Evolutionary conservation across 345 rosid species (phyloP).

Genomic region (Lagerstroemia speciosa): DNA sequence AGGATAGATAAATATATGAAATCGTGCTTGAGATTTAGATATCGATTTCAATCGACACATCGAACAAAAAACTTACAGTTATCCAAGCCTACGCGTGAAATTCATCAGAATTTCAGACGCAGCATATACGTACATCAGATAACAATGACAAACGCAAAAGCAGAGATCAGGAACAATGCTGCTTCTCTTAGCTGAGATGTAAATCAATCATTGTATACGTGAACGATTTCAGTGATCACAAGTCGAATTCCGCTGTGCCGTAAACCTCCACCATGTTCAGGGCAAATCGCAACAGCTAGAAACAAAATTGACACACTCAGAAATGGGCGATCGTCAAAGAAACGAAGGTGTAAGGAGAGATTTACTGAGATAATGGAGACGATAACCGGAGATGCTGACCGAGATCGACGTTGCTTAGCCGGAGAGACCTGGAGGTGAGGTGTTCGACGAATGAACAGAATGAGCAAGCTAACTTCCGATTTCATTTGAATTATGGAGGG

Average conservation of each 20-base stretch:
- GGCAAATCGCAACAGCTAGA: not conserved
- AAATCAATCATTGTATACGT: not conserved
- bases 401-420: not conserved
- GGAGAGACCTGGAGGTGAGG: not conserved
- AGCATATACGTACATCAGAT: too few species aligned
- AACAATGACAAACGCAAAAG: not conserved
- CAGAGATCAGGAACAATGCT: not conserved
- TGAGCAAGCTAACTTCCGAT: too few species aligned
- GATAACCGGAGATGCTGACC: not conserved
- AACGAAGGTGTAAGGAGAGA: not conserved
- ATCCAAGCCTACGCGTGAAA: too few species aligned
- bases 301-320: not conserved
- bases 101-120: too few species aligned
- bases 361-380: not conserved
- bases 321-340: not conserved
- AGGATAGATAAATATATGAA: too few species aligned
- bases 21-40: too few species aligned
- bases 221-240: not conserved
- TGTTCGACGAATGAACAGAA: too few species aligned
- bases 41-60: too few species aligned
- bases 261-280: not conserved
- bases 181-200: not conserved
- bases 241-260: not conserved
- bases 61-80: too few species aligned
- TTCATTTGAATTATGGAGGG: not conserved